A percentile compares a stretch with the other conserved stretches of the same genome.
Evolutionary conservation across 2,329 filamentous ascomycete species (phyloP).

Genomic region (Orbilia quercus): DNA sequence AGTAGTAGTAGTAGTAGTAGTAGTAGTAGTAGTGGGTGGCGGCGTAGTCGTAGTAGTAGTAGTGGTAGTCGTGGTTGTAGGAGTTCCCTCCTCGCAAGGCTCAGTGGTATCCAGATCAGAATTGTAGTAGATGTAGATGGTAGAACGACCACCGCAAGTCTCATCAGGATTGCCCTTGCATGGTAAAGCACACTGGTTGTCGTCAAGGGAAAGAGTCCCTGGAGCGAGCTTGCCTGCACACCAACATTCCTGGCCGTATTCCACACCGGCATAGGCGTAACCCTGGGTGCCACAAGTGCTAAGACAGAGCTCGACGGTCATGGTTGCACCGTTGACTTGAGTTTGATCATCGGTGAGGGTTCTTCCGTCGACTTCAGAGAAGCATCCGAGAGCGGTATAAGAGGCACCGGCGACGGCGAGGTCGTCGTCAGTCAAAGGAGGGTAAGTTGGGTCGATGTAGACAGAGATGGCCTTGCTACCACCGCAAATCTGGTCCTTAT

Average conservation of each 20-base stretch:
- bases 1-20: conserved; percentile 4
- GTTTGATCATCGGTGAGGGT: conserved; percentile 45
- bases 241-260: conserved; percentile 47
- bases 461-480: conserved; percentile 43
- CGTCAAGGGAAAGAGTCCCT: conserved; percentile 12
- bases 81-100: conserved; percentile 23
- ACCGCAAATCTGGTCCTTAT: conserved; percentile 37
- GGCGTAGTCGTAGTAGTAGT: neutral
- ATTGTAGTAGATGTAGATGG: conserved; percentile 49
- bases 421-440: conserved; percentile 26
- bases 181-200: conserved; percentile 17
- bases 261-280: conserved; percentile 50
- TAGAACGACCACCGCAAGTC: conserved; percentile 38
- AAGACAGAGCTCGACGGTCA: conserved; percentile 52
- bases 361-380: conserved; percentile 33
- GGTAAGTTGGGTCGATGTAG: conserved; percentile 38
- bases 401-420: conserved; percentile 33
- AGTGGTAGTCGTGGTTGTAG: conserved; percentile 10
- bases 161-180: conserved; percentile 41
- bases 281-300: conserved; percentile 41
- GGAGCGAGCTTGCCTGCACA: conserved; percentile 44
- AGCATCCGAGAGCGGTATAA: conserved; percentile 45
- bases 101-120: conserved; percentile 40
- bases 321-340: conserved; percentile 28
- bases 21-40: conserved; percentile 8